phyloP scores from a whole-genome alignment of 2,329 filamentous ascomycete species.

The Fusarium paranaense region DNA sequence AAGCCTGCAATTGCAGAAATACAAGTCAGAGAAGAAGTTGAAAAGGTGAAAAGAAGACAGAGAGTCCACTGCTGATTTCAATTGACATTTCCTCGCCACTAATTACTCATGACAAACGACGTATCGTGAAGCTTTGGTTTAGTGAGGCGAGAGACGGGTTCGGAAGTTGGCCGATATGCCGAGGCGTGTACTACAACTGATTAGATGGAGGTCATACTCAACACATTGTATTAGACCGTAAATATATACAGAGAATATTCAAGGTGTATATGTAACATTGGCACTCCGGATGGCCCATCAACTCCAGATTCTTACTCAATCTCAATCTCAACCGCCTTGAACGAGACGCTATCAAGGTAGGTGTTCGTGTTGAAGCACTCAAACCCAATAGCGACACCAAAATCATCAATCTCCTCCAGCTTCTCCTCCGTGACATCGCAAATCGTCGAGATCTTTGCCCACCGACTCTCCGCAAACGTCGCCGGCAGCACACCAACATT shows the following conservation, averaged over 20 bases:
- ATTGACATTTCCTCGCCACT: neutral
- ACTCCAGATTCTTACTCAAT: neutral
- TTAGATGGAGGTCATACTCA: neutral
- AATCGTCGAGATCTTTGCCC: neutral
- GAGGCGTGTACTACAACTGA: neutral
- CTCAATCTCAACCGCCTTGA: neutral
- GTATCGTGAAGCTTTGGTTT: neutral
- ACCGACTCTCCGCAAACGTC: neutral
- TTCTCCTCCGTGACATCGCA: neutral
- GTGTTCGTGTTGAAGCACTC: neutral
- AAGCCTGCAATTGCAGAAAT: neutral
- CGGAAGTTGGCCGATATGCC: slow-evolving; percentile 23
- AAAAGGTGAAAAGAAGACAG: neutral
- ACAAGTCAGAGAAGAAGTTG: neutral
- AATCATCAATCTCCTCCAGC: neutral
- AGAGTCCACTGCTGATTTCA: neutral
- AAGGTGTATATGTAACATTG: neutral
- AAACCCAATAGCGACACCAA: neutral
- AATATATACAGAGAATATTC: neutral
- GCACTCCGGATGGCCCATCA: neutral
- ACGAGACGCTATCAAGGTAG: neutral
- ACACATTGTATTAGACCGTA: neutral
- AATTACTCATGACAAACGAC: neutral
- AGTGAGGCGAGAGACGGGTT: neutral
- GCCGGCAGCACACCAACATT: neutral